Evolutionary conservation across 2,329 filamentous ascomycete species (phyloP).

Genomic region (Paracamarosporium sp.): DNA sequence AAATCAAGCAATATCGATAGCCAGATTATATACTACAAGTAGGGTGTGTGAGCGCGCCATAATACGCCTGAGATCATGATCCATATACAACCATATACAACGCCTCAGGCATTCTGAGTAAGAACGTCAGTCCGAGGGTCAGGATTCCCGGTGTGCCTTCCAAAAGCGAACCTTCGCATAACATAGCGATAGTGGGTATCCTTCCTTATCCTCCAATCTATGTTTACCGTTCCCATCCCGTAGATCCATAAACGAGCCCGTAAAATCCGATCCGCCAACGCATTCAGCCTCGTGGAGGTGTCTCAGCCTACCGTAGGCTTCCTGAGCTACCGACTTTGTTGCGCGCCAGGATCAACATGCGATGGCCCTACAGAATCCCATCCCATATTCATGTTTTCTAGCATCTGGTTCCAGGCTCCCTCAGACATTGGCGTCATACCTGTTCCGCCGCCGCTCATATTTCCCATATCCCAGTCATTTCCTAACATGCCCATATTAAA

Average conservation of each 20-base stretch:
- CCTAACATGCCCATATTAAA: conserved; percentile 17
- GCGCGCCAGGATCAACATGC: conserved; percentile 7
- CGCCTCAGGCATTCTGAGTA: not conserved
- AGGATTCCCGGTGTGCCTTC: not conserved
- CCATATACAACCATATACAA: not conserved
- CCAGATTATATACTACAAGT: conserved; percentile 2
- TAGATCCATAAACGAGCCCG: not conserved
- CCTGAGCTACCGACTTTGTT: not conserved
- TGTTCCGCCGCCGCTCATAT: conserved; percentile 24
- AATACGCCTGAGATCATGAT: not conserved
- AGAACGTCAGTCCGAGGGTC: not conserved
- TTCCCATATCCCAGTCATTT: conserved; percentile 43
- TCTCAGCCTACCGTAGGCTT: not conserved
- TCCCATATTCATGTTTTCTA: conserved; percentile 44
- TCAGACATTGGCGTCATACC: conserved; percentile 44
- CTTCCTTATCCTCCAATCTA: not conserved
- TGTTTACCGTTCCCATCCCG: not conserved
- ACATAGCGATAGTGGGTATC: conserved; percentile 6
- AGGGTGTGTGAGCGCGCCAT: not conserved
- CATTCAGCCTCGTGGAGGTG: not conserved
- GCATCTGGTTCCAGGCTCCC: conserved; percentile 44
- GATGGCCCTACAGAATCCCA: conserved; percentile 35
- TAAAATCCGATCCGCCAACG: not conserved
- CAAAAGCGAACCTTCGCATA: not conserved
- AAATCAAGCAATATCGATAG: not conserved